phyloP scores from a whole-genome alignment of 2,329 filamentous ascomycete species.

The Fusarium sp. region DNA sequence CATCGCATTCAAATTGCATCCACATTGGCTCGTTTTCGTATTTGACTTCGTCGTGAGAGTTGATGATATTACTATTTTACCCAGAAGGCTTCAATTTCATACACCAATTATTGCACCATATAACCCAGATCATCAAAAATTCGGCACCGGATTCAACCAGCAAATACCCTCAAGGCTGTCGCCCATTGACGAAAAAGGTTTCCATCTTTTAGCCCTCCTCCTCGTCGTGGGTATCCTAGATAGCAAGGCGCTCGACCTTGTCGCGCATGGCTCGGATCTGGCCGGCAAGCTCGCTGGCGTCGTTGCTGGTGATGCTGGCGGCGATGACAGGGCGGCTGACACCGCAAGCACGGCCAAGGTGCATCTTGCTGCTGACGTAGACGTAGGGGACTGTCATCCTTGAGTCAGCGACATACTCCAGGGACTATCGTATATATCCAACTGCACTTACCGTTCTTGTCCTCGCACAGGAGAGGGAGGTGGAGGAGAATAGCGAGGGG shows the following conservation, averaged over 20 bases:
- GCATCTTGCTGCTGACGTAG: constrained; percentile 81
- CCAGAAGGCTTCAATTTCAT: constrained; percentile 23
- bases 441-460: constrained; percentile 66
- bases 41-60: constrained; percentile 33
- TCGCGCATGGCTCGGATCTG: constrained; percentile 92
- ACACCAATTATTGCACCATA: constrained; percentile 35
- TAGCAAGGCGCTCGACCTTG: constrained; percentile 95
- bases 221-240: constrained; percentile 66
- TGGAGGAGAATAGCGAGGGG: constrained; percentile 90
- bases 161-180: constrained; percentile 8
- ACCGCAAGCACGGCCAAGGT: constrained; percentile 88
- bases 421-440: not conserved
- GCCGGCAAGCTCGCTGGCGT: constrained; percentile 84
- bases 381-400: constrained; percentile 62
- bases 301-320: constrained; percentile 89
- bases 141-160: constrained; percentile 25
- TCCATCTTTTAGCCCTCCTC: constrained; percentile 34
- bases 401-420: constrained; percentile 24
- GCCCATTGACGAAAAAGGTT: constrained; percentile 22
- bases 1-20: constrained; percentile 41
- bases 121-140: constrained; percentile 20
- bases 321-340: constrained; percentile 90
- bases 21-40: constrained; percentile 40
- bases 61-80: constrained; percentile 40
- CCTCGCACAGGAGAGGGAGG: constrained; percentile 87